Evolutionary conservation across 2,329 filamentous ascomycete genomes (phyloP), one percentile per base, ranked within the genome.

Genomic region (Stachybotrys echinatus): DNA sequence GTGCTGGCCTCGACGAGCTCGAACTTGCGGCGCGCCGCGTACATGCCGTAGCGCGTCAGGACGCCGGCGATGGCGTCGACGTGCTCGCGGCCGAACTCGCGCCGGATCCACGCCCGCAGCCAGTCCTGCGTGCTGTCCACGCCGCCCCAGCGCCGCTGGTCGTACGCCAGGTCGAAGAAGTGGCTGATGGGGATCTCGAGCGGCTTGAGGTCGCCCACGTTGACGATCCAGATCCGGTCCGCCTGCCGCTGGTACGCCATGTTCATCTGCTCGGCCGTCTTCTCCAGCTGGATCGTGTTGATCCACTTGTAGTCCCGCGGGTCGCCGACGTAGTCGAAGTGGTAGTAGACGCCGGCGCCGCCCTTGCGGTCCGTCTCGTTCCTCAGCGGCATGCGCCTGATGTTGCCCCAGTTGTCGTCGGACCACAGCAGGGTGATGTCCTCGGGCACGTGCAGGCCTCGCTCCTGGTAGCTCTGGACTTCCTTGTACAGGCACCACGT

Each of bases 401-500:
- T 74, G 50, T 80, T 80, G 0, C 82, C 81, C 63, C 74, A 83
- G 57, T 85, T 86, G 54, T 86, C 83, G 50, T 86, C 83, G 0
- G 80, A 73, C 68, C 81, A 86, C 0, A 86, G 70, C 4, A 86
- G 67, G 0, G 79, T 85, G 22, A 86, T 74, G 53, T 84, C 77
- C 12, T 85, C 81, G 0, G 82, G 79, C 0, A 85, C 79, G 2
- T 74, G 64, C 52, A 86, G 74, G 1, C 83, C 82, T 3, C 73
- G 71, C 51, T 85, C 79, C 46, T 81, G 85, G 52, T 85, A 84
- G 17, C 75, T 76, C 53, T 82, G 79, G 0, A 86, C 81, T 50
- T 87, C 83, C 54, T 85, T 86, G 65, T 86, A 87, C 34, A 87
- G 62, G 23, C 81, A 83, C 77, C 82, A 80, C 53, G 85, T 71